A percentile compares a stretch with the other conserved stretches of the same genome.
phyloP scores from a whole-genome alignment of 176 grass and related monocot species.

The Hsuehochloa calcarea region DNA sequence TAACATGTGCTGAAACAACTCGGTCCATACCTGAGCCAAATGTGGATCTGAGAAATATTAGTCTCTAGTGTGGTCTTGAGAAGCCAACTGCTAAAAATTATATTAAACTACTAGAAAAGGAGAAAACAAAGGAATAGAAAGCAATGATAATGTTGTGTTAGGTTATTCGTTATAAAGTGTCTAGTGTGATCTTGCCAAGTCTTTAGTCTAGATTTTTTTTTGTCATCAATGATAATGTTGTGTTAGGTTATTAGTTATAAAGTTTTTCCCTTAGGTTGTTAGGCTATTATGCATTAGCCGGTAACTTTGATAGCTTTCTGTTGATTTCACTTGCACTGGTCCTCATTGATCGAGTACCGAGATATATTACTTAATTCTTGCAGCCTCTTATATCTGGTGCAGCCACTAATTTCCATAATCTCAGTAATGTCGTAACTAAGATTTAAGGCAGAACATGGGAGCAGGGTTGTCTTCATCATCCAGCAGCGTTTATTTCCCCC shows the following conservation, averaged over 20 bases:
- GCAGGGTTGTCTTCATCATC: too few relatives aligned
- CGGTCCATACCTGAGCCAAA: slow-evolving; percentile 75
- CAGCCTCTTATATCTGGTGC: slow-evolving; percentile 92
- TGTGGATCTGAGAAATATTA: slow-evolving; percentile 95
- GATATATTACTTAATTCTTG: slow-evolving; percentile 29
- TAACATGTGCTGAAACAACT: not conserved
- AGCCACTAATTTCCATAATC: slow-evolving; percentile 8
- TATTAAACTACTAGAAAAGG: not conserved
- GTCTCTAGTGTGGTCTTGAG: slow-evolving; percentile 95
- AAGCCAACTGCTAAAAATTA: slow-evolving; percentile 70
- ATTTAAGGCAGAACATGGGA: too few relatives aligned
- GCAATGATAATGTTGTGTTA: not conserved
- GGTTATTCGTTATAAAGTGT: too few relatives aligned
- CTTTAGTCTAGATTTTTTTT: not conserved
- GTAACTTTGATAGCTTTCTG: not conserved
- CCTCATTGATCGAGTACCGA: not conserved
- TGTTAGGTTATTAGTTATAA: not conserved
- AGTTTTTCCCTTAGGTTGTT: not conserved
- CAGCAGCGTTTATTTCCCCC: too few relatives aligned
- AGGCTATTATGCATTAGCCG: not conserved
- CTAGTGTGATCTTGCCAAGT: too few relatives aligned
- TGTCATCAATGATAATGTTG: not conserved
- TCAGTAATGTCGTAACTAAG: too few relatives aligned
- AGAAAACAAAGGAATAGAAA: not conserved
- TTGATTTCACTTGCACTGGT: not conserved